phyloP scores from a whole-genome alignment of 2,329 filamentous ascomycete genomes.

The Botryosphaeria dothidea region DNA sequence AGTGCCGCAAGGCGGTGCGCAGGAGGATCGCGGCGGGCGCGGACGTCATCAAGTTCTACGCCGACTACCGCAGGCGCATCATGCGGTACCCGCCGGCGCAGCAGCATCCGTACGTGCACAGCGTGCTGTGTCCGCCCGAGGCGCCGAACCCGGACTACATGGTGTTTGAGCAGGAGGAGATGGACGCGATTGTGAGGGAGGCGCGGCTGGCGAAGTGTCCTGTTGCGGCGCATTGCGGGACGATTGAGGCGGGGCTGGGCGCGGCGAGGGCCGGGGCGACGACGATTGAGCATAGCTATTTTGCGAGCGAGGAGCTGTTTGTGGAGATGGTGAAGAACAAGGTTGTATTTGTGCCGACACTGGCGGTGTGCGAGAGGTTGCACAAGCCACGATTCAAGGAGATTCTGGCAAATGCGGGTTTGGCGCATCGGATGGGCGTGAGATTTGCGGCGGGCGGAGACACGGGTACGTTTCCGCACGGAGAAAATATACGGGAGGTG shows the following conservation, averaged over 20 bases:
- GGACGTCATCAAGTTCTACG: conserved; percentile 37
- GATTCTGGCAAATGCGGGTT: conserved; percentile 40
- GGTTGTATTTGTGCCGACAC: conserved; percentile 56
- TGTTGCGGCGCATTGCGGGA: conserved; percentile 32
- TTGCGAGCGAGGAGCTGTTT: conserved; percentile 39
- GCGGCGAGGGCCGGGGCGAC: conserved; percentile 34
- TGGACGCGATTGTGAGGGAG: conserved; percentile 33
- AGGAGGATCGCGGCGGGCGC: conserved; percentile 33
- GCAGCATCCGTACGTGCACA: conserved; percentile 27
- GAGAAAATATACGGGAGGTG: conserved; percentile 54
- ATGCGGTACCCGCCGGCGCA: conserved; percentile 28
- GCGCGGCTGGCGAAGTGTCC: conserved; percentile 28
- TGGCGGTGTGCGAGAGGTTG: conserved; percentile 46
- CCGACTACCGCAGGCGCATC: conserved; percentile 32
- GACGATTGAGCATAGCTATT: conserved; percentile 33
- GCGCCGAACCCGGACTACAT: conserved; percentile 18
- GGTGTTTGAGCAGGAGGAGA: conserved; percentile 23
- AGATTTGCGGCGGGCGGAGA: conserved; percentile 22
- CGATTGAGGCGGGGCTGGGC: conserved; percentile 31
- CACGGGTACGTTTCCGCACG: conserved; percentile 49
- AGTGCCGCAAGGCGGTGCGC: conserved; percentile 36
- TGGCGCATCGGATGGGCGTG: conserved; percentile 27
- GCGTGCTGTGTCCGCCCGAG: conserved; percentile 9
- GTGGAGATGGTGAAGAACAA: conserved; percentile 46
- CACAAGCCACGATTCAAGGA: conserved; percentile 16